Percentiles rank a stretch among this genome's conserved stretches.
Conservation (phyloP, 2,329 filamentous ascomycete species). For the Magnaporthiopsis incrustans region DNA sequence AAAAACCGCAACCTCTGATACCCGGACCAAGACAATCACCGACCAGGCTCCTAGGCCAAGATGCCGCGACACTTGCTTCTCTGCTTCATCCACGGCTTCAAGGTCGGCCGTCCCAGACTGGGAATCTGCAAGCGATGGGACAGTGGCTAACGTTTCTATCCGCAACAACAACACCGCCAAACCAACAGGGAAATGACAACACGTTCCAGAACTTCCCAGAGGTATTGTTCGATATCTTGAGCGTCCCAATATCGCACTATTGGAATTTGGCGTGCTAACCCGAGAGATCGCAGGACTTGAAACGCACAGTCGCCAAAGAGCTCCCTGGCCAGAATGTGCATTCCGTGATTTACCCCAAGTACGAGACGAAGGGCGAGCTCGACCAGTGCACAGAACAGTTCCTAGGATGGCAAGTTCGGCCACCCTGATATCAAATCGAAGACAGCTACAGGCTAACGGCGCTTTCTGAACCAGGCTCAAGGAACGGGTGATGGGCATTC, state of each 20-base stretch:
- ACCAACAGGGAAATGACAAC: slow-evolving; percentile 53
- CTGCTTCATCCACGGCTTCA: slow-evolving; percentile 85
- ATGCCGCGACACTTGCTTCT: slow-evolving; percentile 75
- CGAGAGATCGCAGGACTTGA: slow-evolving; percentile 36
- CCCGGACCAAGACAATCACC: too few relatives aligned
- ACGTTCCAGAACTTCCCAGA: slow-evolving; percentile 62
- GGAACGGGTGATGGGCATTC: slow-evolving; percentile 69
- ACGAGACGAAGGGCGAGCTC: slow-evolving; percentile 65
- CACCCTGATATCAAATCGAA: too few relatives aligned
- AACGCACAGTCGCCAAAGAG: slow-evolving; percentile 46
- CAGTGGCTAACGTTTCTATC: too few relatives aligned
- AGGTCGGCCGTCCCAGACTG: slow-evolving; percentile 35
- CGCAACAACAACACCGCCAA: neutral
- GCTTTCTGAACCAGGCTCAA: slow-evolving; percentile 51
- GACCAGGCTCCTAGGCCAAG: too few relatives aligned
- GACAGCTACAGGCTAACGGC: neutral
- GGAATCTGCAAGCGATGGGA: neutral
- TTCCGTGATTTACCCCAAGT: slow-evolving; percentile 60
- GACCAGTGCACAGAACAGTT: slow-evolving; percentile 37
- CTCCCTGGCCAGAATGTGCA: slow-evolving; percentile 49
- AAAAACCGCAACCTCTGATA: neutral
- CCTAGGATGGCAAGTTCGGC: slow-evolving; percentile 32
- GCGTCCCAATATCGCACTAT: too few relatives aligned
- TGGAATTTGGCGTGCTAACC: neutral
- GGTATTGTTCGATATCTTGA: slow-evolving; percentile 17